Percentiles rank a stretch among this genome's conserved stretches.
phyloP scores from a whole-genome alignment of 75 land plant genomes.

The Selaginella tamariscina region DNA sequence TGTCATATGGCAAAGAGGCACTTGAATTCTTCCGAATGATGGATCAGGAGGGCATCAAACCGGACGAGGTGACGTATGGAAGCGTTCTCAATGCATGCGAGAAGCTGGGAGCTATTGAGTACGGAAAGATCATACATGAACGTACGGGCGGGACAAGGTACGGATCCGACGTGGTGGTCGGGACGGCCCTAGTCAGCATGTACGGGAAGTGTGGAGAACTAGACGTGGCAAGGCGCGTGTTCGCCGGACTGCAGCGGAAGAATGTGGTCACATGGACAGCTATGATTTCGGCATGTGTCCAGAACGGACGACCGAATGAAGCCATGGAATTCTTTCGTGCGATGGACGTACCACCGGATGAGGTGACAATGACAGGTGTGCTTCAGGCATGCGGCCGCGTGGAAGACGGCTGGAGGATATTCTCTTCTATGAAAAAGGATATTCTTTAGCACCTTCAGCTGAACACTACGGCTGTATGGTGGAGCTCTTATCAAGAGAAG shows the following conservation, averaged over 20 bases:
- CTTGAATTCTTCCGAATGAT: not conserved
- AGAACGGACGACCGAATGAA: not conserved
- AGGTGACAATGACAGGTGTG: not conserved
- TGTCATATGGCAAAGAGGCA: not conserved
- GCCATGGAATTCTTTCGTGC: not conserved
- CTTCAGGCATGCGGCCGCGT: not conserved
- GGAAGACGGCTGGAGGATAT: not conserved
- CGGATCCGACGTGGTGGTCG: not conserved
- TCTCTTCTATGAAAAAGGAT: not conserved
- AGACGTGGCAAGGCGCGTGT: not conserved
- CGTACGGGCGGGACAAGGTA: not conserved
- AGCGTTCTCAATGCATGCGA: not conserved
- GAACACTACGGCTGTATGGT: not conserved
- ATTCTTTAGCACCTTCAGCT: not conserved
- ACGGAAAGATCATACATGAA: not conserved
- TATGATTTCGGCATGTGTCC: not conserved
- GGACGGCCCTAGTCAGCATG: not conserved
- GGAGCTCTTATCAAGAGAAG: not conserved
- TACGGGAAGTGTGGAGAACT: not conserved
- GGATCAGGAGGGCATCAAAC: not conserved
- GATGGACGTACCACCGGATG: not conserved
- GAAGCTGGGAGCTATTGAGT: not conserved
- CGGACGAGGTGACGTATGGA: not conserved
- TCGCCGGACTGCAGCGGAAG: not conserved
- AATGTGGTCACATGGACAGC: slow-evolving; percentile 4